phyloP scores from a whole-genome alignment of 768 basidiomycete genomes.

The Mycena rosella region DNA sequence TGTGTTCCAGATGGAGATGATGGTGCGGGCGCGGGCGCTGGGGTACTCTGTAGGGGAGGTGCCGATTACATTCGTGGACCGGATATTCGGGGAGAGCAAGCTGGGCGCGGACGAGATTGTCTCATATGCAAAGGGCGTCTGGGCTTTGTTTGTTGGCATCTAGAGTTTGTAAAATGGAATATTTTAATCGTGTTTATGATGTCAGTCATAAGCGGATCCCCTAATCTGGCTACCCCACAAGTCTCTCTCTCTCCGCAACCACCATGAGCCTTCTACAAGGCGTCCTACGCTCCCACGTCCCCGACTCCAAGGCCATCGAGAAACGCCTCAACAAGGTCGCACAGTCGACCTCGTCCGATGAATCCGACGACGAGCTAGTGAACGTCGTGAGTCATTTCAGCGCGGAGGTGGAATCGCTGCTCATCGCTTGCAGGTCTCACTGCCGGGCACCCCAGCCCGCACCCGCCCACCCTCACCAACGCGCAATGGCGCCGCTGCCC shows the following conservation, averaged over 20 bases:
- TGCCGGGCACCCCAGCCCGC: constrained; percentile 75
- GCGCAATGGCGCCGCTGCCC: constrained; percentile 57
- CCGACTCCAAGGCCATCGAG: constrained; percentile 50
- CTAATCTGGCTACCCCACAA: neutral
- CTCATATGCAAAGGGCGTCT: constrained; percentile 88
- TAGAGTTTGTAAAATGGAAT: constrained; percentile 42
- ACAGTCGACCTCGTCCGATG: constrained; percentile 53
- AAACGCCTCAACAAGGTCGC: constrained; percentile 48
- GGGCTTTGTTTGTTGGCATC: constrained; percentile 80
- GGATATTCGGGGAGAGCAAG: constrained; percentile 95
- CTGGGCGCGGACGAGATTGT: constrained; percentile 91
- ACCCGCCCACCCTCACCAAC: constrained; percentile 73
- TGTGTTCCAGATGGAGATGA: constrained; percentile 99
- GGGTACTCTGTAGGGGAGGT: constrained; percentile 92
- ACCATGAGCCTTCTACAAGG: constrained; percentile 78
- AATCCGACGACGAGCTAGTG: constrained; percentile 76
- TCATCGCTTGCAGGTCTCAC: constrained; percentile 62
- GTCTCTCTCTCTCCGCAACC: constrained; percentile 27
- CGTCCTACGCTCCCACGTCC: constrained; percentile 69
- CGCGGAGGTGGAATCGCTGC: neutral
- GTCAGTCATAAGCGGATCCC: neutral
- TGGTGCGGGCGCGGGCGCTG: constrained; percentile 87
- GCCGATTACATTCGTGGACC: constrained; percentile 95
- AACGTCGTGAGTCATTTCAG: constrained; percentile 68
- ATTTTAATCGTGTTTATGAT: neutral